A percentile compares a stretch with the other conserved stretches of the same genome.
Evolutionary conservation across 1,284 basidiomycete species (phyloP).

Genomic region (Cryptococcus floricola): DNA sequence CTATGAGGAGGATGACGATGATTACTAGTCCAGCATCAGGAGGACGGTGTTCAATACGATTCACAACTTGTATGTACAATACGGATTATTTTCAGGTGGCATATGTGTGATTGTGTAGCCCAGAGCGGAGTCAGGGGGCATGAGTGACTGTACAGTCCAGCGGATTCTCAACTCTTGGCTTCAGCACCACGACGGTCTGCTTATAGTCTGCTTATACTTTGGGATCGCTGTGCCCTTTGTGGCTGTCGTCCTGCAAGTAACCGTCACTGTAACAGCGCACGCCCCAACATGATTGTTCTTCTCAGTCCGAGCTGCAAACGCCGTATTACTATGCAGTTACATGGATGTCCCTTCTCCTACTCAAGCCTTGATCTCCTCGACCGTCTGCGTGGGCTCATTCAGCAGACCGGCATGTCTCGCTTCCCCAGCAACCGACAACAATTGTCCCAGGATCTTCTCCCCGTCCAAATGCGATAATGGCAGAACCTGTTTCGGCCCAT

Average conservation of each 20-base stretch:
- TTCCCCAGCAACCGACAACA: conserved; percentile 17
- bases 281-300: too few species aligned
- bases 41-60: not conserved
- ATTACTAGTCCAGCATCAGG: conserved; percentile 22
- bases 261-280: too few species aligned
- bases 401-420: not conserved
- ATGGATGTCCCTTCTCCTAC: not conserved
- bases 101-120: too few species aligned
- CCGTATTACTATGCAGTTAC: not conserved
- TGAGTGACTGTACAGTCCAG: too few species aligned
- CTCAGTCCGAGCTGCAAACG: not conserved
- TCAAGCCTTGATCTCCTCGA: not conserved
- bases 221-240: too few species aligned
- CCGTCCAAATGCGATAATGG: conserved; percentile 24
- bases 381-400: not conserved
- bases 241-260: too few species aligned
- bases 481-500: conserved; percentile 19
- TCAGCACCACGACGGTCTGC: too few species aligned
- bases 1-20: conserved; percentile 46
- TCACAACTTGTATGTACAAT: not conserved
- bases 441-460: conserved; percentile 22
- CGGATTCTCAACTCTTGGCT: too few species aligned
- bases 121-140: too few species aligned
- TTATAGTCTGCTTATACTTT: too few species aligned
- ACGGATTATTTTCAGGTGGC: too few species aligned